phyloP scores from a whole-genome alignment of 2,329 filamentous ascomycete species.

The Aspergillus sp. region DNA sequence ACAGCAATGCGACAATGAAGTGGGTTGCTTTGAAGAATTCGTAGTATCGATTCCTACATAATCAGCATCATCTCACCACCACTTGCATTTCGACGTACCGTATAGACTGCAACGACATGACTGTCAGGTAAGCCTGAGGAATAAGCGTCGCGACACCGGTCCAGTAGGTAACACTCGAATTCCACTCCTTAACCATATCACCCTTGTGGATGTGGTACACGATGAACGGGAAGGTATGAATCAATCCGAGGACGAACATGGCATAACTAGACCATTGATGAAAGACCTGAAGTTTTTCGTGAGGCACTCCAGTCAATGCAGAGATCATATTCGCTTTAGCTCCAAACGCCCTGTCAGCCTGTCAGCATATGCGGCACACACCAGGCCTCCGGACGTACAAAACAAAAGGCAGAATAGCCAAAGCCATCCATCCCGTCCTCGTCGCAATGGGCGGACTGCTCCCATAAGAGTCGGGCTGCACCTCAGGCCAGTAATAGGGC shows the following conservation, averaged over 20 bases:
- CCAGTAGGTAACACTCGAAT: conserved; percentile 45
- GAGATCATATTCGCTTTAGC: conserved; percentile 54
- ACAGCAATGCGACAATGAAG: conserved; percentile 46
- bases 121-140: conserved; percentile 49
- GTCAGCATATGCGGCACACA: conserved; percentile 2
- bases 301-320: conserved; percentile 47
- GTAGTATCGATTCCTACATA: conserved; percentile 46
- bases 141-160: conserved; percentile 51
- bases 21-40: conserved; percentile 58
- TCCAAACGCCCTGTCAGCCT: conserved; percentile 36
- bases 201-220: conserved; percentile 45
- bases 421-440: conserved; percentile 46
- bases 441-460: conserved; percentile 50
- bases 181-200: conserved; percentile 44
- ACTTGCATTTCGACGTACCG: conserved; percentile 32
- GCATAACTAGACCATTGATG: conserved; percentile 51
- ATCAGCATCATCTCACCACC: neutral
- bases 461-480: conserved; percentile 36
- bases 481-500: conserved; percentile 53
- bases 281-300: conserved; percentile 51
- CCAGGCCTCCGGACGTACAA: conserved; percentile 23
- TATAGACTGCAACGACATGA: conserved; percentile 47
- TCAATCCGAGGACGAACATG: conserved; percentile 50
- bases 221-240: conserved; percentile 57
- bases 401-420: conserved; percentile 48